These are phyloP conservation scores for Hypoxylon subgilvum DNA, from an alignment of 495 filamentous ascomycete genomes.

Conservation along the genomic window DNA sequence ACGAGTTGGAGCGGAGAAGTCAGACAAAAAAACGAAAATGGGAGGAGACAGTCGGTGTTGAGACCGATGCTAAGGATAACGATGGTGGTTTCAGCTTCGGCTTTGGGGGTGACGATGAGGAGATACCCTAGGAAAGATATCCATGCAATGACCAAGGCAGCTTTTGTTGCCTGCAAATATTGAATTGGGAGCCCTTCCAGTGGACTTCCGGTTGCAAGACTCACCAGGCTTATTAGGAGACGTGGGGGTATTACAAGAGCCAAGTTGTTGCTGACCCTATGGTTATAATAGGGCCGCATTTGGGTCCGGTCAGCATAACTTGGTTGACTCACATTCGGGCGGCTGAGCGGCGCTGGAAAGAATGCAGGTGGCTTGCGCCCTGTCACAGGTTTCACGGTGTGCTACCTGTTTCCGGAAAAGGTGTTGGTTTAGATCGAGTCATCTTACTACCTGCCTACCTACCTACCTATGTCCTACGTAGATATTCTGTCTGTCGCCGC, in stretches of 20 bases:
- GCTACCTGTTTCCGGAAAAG: conserved; percentile 16
- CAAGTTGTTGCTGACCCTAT: background rate
- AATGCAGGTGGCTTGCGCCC: conserved; percentile 25
- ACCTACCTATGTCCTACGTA: background rate
- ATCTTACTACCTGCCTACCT: too few relatives aligned
- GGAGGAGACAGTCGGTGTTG: conserved; percentile 71
- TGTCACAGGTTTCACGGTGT: conserved; percentile 8
- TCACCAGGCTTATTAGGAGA: background rate
- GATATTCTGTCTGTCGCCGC: too few relatives aligned
- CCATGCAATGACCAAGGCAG: background rate
- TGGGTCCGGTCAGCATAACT: conserved; percentile 5
- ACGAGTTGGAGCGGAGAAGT: conserved; percentile 66
- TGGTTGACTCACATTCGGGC: conserved; percentile 10
- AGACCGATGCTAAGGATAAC: conserved; percentile 50
- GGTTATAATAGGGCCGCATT: conserved; percentile 20
- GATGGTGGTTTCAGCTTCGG: conserved; percentile 79
- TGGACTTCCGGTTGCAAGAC: background rate
- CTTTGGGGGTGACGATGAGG: conserved; percentile 58
- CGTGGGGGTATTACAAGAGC: conserved; percentile 21
- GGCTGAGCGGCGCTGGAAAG: conserved; percentile 21
- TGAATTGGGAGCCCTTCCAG: background rate
- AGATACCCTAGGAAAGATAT: conserved; percentile 50
- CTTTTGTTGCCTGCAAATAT: background rate
- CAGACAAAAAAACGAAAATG: conserved; percentile 80
- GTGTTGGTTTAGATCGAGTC: background rate